Conservation (phyloP, 208 protist species). For the Acanthamoeba comandoni region DNA sequence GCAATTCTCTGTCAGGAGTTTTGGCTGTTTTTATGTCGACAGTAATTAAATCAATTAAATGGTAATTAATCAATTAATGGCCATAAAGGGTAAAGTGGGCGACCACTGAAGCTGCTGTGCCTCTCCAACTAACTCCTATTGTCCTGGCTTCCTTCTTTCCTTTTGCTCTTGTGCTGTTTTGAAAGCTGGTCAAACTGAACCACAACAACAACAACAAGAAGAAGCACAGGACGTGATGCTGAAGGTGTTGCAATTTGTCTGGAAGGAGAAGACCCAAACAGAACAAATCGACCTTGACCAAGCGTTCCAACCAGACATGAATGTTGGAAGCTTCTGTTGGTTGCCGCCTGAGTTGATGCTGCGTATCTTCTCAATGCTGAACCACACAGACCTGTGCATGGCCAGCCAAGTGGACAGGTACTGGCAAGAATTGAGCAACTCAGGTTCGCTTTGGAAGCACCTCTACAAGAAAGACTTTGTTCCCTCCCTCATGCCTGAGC, state of each 20-base stretch:
- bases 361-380: slow-evolving; percentile 18
- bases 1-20: too few species aligned
- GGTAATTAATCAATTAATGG: too few species aligned
- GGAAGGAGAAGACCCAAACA: neutral
- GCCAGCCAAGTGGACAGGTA: slow-evolving; percentile 44
- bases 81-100: too few species aligned
- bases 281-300: too few species aligned
- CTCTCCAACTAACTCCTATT: neutral
- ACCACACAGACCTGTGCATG: neutral
- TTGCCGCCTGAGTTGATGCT: slow-evolving; percentile 48
- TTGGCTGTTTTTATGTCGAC: too few species aligned
- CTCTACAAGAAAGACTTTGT: slow-evolving; percentile 24
- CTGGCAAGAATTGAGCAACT: slow-evolving; percentile 21
- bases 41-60: too few species aligned
- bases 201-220: too few species aligned
- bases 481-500: neutral
- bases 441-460: slow-evolving; percentile 10
- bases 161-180: too few species aligned
- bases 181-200: too few species aligned
- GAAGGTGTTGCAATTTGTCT: neutral
- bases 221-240: neutral
- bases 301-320: too few species aligned
- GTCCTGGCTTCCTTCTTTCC: neutral
- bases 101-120: too few species aligned
- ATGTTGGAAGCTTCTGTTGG: too few species aligned